phyloP scores from a whole-genome alignment of 163 green algal species.

The Scenedesmus sp. region DNA sequence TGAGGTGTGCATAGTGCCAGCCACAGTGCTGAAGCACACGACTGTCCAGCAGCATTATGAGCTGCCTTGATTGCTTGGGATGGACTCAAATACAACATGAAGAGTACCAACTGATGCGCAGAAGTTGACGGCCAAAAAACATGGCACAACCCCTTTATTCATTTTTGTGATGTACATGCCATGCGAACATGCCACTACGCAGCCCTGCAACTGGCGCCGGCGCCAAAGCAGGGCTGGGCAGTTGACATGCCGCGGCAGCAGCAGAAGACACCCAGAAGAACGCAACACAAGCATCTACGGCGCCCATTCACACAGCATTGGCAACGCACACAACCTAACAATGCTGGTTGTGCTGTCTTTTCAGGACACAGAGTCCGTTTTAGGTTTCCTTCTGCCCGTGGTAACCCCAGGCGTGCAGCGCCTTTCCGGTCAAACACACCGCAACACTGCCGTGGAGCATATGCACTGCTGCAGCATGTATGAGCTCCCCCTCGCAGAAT shows the following conservation, averaged over 20 bases:
- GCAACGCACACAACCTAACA: not conserved
- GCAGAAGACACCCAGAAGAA: not conserved
- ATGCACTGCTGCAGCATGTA: not conserved
- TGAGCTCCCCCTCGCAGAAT: not conserved
- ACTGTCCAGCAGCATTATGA: too few relatives aligned
- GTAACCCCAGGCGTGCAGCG: not conserved
- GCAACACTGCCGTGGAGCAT: not conserved
- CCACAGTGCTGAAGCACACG: too few relatives aligned
- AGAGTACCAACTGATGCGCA: not conserved
- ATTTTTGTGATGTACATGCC: not conserved
- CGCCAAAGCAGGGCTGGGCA: not conserved
- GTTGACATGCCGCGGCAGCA: not conserved
- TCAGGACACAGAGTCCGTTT: not conserved
- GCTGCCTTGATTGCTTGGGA: too few relatives aligned
- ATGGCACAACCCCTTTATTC: not conserved
- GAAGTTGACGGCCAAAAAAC: not conserved
- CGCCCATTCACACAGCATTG: too few relatives aligned
- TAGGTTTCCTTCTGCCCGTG: not conserved
- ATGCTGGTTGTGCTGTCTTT: not conserved
- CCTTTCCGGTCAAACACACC: not conserved
- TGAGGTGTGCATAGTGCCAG: too few relatives aligned
- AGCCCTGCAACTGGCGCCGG: not conserved
- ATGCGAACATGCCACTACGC: not conserved
- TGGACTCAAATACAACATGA: too few relatives aligned
- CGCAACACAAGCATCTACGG: not conserved